Evolutionary conservation across 1,284 basidiomycete genomes (phyloP).

Genomic region (Sporisorium reilianum): DNA sequence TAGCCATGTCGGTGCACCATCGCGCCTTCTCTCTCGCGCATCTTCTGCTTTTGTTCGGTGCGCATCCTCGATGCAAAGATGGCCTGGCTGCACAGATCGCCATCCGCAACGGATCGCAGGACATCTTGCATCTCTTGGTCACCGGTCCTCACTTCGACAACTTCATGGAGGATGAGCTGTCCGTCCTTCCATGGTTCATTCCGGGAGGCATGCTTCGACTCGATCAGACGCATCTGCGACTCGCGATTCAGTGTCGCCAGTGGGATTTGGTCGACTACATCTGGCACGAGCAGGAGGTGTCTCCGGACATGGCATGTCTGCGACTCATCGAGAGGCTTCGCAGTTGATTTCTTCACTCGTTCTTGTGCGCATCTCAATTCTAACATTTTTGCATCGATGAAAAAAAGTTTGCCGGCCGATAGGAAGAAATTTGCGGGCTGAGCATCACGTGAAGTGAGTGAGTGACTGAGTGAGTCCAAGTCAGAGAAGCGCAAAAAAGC

Average conservation of each 20-base stretch:
- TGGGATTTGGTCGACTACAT: conserved; percentile 45
- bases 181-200: background rate
- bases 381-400: background rate
- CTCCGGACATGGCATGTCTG: conserved; percentile 40
- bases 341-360: too few species aligned
- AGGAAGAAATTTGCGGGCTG: conserved; percentile 32
- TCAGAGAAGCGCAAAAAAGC: conserved; percentile 24
- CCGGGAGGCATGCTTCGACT: background rate
- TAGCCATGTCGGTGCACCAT: conserved; percentile 45
- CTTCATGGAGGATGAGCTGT: background rate
- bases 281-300: conserved; percentile 31
- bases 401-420: conserved; percentile 22
- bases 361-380: too few species aligned
- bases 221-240: conserved; percentile 18
- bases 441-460: conserved; percentile 48
- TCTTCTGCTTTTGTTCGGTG: conserved; percentile 33
- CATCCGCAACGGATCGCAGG: conserved; percentile 26
- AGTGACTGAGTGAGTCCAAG: too few species aligned
- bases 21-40: conserved; percentile 23
- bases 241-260: conserved; percentile 26
- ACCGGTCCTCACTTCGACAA: background rate
- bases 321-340: conserved; percentile 33
- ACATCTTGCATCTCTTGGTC: conserved; percentile 25
- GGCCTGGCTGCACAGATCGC: conserved; percentile 39
- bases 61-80: conserved; percentile 32